Conservation (phyloP, 169 alveolate species). For the Eimeria maxima region DNA sequence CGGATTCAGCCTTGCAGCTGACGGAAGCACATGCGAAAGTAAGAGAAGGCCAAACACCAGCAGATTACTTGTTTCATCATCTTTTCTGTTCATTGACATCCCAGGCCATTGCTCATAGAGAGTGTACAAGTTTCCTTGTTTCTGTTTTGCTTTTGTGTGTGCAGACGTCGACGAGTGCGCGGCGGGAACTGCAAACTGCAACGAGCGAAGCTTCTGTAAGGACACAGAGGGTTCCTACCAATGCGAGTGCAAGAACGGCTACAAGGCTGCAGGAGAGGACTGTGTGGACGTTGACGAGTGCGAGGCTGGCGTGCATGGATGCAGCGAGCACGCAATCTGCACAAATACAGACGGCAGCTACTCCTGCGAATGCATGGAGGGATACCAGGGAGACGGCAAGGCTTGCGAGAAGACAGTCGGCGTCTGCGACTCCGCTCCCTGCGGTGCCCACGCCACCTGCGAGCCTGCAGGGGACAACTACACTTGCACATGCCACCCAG, state of each 20-base stretch:
- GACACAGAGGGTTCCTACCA: slow-evolving; percentile 84
- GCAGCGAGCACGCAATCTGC: slow-evolving; percentile 84
- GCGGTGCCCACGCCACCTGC: slow-evolving; percentile 80
- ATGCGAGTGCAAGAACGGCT: slow-evolving; percentile 87
- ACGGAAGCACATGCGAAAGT: slow-evolving; percentile 73
- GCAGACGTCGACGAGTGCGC: slow-evolving; percentile 81
- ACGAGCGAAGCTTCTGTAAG: slow-evolving; percentile 78
- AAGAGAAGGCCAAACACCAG: not conserved
- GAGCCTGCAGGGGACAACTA: slow-evolving; percentile 43
- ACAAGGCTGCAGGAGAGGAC: not conserved
- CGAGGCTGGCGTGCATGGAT: slow-evolving; percentile 77
- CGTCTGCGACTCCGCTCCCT: slow-evolving; percentile 19
- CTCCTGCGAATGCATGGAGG: slow-evolving; percentile 84
- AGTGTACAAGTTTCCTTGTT: not conserved
- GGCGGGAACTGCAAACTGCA: slow-evolving; percentile 39
- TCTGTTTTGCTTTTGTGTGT: not conserved
- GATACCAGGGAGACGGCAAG: slow-evolving; percentile 75
- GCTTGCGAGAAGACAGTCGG: slow-evolving; percentile 69
- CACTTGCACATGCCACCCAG: slow-evolving; percentile 75
- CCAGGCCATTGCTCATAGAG: no score
- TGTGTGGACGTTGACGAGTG: slow-evolving; percentile 88
- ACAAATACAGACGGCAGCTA: slow-evolving; percentile 83
- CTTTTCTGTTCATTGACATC: no score
- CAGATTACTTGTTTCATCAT: not conserved
- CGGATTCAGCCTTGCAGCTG: slow-evolving; percentile 83